Conservation (phyloP, 1,139 yeast genomes). For the Geotrichum europaeum region DNA sequence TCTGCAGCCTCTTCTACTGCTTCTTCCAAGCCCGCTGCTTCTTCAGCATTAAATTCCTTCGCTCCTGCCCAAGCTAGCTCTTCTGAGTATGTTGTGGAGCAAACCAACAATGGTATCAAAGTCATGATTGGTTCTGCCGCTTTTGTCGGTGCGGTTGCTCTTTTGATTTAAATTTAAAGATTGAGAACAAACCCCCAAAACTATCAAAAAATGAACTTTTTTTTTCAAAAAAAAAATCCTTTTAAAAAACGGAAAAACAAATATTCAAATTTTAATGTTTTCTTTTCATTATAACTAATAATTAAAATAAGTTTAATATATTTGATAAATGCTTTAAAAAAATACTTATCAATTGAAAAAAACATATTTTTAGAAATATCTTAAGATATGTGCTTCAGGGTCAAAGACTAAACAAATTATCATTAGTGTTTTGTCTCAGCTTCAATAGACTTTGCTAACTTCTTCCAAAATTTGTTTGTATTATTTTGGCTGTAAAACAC, state of each 20-base stretch:
- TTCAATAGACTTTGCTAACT: too few relatives aligned
- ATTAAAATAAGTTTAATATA: too few relatives aligned
- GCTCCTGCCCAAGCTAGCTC: not conserved
- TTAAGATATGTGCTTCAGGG: too few relatives aligned
- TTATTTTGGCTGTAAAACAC: too few relatives aligned
- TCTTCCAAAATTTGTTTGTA: too few relatives aligned
- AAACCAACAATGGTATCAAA: not conserved
- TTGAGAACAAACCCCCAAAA: not conserved
- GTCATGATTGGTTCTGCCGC: slow-evolving; percentile 1
- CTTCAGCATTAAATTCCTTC: not conserved
- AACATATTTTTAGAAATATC: too few relatives aligned
- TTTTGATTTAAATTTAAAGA: not conserved
- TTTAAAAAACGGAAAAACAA: not conserved
- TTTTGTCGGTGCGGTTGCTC: slow-evolving; percentile 1
- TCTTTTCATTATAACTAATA: too few relatives aligned
- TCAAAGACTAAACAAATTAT: too few relatives aligned
- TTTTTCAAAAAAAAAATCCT: not conserved
- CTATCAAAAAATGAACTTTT: not conserved
- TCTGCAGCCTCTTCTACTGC: not conserved
- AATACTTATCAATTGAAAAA: too few relatives aligned
- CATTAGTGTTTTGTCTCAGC: too few relatives aligned
- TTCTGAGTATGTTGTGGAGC: not conserved
- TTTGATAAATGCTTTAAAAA: too few relatives aligned
- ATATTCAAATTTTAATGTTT: too few relatives aligned
- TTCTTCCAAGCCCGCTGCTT: not conserved